Conservation (phyloP, 2,329 filamentous ascomycete species). For the Hypoxylon sp. region DNA sequence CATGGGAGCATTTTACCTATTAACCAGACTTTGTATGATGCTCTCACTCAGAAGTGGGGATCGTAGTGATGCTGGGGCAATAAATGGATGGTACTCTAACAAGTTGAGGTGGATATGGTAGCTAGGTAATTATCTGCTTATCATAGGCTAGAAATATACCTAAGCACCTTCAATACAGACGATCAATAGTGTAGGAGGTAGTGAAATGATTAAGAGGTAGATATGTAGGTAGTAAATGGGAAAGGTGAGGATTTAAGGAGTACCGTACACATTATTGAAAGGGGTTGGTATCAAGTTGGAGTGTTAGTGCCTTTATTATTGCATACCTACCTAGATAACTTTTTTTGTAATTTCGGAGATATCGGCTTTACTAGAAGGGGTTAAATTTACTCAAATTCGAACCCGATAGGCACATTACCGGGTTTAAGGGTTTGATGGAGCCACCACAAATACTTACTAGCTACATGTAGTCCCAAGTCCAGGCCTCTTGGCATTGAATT, state of each 20-base stretch:
- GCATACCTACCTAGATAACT: not conserved
- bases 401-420: not conserved
- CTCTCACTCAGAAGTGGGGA: constrained; percentile 58
- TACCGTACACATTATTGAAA: not conserved
- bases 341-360: constrained; percentile 3
- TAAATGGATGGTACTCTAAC: not conserved
- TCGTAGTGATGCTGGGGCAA: constrained; percentile 31
- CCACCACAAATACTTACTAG: not conserved
- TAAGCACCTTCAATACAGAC: no score
- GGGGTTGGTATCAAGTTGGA: not conserved
- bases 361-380: not conserved
- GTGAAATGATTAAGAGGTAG: no score
- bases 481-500: constrained; percentile 15
- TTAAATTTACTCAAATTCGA: not conserved
- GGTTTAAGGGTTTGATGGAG: not conserved
- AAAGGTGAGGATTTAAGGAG: constrained; percentile 1
- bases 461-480: not conserved
- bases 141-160: not conserved
- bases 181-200: no score
- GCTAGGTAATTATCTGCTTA: not conserved
- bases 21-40: constrained; percentile 60
- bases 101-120: not conserved
- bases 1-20: constrained; percentile 68
- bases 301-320: not conserved
- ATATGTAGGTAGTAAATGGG: no score